Percentiles rank a stretch among this genome's conserved stretches.
Evolutionary conservation across 2,329 filamentous ascomycete species (phyloP).

Genomic region (Fusarium keratoplasticum): DNA sequence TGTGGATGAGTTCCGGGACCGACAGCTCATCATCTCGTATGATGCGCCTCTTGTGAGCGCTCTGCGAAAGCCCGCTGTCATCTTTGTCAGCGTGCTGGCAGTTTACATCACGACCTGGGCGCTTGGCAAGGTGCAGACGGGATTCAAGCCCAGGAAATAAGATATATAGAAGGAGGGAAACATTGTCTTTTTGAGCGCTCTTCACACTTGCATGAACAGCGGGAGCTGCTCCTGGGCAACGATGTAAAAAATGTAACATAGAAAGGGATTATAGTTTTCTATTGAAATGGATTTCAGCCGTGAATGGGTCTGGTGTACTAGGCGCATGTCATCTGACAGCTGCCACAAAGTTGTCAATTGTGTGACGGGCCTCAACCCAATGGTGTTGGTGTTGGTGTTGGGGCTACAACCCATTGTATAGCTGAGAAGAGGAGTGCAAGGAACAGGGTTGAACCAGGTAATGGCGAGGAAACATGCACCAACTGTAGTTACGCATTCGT

Average conservation of each 20-base stretch:
- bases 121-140: slow-evolving; percentile 82
- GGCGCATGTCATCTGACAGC: not conserved
- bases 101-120: slow-evolving; percentile 81
- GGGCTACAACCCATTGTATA: not conserved
- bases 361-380: slow-evolving; percentile 3
- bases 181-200: slow-evolving; percentile 11
- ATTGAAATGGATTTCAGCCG: slow-evolving; percentile 14
- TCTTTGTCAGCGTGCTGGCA: slow-evolving; percentile 79
- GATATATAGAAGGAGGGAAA: slow-evolving; percentile 23
- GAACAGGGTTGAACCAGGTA: not conserved
- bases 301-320: not conserved
- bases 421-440: not conserved
- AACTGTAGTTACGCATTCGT: not conserved
- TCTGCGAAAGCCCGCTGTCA: slow-evolving; percentile 86
- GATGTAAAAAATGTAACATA: slow-evolving; percentile 45
- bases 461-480: not conserved
- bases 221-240: slow-evolving; percentile 21
- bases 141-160: slow-evolving; percentile 69
- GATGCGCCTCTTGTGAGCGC: slow-evolving; percentile 80
- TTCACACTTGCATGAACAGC: slow-evolving; percentile 16
- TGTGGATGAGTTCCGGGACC: slow-evolving; percentile 89
- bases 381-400: not conserved
- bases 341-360: not conserved
- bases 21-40: slow-evolving; percentile 87
- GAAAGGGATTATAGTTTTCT: slow-evolving; percentile 17